These are phyloP conservation scores for Acanthamoeba castellanii DNA, from an alignment of 208 protist species.

Conservation along the genomic window DNA sequence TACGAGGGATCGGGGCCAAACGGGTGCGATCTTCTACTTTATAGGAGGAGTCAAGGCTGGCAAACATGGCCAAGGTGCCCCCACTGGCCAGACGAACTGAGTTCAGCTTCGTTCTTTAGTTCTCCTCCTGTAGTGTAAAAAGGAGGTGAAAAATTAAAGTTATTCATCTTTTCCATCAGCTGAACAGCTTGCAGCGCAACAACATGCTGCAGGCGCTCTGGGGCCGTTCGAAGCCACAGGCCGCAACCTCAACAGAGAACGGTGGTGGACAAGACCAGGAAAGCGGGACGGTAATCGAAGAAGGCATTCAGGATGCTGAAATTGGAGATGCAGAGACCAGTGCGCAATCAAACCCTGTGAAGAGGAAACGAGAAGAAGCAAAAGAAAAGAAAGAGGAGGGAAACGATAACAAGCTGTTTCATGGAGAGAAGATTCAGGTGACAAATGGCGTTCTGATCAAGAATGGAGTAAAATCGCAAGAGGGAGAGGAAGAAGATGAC, in stretches of 20 bases:
- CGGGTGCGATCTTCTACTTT: too few species aligned
- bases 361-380: neutral
- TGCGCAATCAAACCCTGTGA: neutral
- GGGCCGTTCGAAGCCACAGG: neutral
- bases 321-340: neutral
- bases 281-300: neutral
- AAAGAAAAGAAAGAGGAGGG: neutral
- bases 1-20: too few species aligned
- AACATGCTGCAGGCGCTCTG: neutral
- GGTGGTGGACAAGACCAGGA: too few species aligned
- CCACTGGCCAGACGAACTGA: too few species aligned
- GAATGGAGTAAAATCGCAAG: neutral
- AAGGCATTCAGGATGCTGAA: neutral
- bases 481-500: neutral
- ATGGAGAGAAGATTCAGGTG: neutral
- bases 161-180: too few species aligned
- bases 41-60: too few species aligned
- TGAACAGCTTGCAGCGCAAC: too few species aligned
- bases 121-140: too few species aligned
- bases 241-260: neutral
- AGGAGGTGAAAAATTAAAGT: too few species aligned
- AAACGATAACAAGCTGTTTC: neutral
- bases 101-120: too few species aligned
- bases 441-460: neutral
- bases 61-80: too few species aligned